Base-by-base conservation (phyloP, 75 land plant genomes). In the Pseudotsuga menziesii region DNA sequence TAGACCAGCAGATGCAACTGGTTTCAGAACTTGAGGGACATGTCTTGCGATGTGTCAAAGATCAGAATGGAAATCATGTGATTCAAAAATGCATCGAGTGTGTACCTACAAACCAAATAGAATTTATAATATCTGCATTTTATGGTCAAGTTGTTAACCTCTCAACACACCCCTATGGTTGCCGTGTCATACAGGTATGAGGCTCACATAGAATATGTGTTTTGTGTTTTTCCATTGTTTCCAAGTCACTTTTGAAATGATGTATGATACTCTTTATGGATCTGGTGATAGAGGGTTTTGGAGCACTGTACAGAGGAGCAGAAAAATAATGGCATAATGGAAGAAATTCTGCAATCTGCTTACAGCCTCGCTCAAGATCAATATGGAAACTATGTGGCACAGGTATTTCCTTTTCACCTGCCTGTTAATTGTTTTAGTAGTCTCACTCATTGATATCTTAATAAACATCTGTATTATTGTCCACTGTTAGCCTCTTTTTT, bases 11-110 rank as follows among this genome's bases (percentile, higher is more conserved):
- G 77, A 89, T 85, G 12, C 83, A 81, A 73, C 83, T 97, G 69
- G 96, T 91, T 22, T 82, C 78, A 9, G 99, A 97, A 83, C 95
- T 97, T 63, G 96, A 97, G 82, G 99, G 99, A 13, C 88, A 95
- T 82, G 89, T 94, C 48, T 86, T 97, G 89, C 81, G 85, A 74
- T 97, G 99, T 80, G 98, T 97, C 41, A 88, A 89, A 58, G 99
- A 97, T 75, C 99, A 97, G 80, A 97, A 97, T 82, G 99, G 99
- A 56, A 97, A 97, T 79, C 99, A 97, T 84, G 99, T 97, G 19
- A 89, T 97, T 57, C 99, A 97, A 76, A 97, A 97, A 73, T 95
- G 99, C 79, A 97, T 97, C 64, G 99, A 97, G 73, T 88, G 96
- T 81, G 79, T 97, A 20, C 99, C 98, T 0, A 79, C 92, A 8